phyloP scores from a whole-genome alignment of 208 protist genomes.

The Acanthamoeba castellanii region DNA sequence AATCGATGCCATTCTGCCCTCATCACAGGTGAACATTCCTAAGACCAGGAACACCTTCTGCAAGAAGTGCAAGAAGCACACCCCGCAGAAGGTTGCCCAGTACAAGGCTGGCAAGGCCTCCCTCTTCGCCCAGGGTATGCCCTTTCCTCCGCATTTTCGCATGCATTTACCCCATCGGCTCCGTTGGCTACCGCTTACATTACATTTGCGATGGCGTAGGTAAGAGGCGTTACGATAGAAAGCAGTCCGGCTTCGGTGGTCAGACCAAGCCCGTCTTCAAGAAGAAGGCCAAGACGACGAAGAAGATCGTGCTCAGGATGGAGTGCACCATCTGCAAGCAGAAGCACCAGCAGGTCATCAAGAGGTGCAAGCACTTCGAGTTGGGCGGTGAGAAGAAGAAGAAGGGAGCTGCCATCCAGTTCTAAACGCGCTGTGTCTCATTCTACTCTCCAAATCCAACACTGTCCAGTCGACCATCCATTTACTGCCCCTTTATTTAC shows the following conservation, averaged over 20 bases:
- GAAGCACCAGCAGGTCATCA: constrained; percentile 95
- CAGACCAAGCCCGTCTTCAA: constrained; percentile 99
- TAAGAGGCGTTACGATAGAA: constrained; percentile 99
- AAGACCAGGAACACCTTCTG: constrained; percentile 92
- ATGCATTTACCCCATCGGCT: background rate
- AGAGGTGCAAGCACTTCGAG: constrained; percentile 99
- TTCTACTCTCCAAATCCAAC: background rate
- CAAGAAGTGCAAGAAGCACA: constrained; percentile 94
- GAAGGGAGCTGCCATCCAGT: constrained; percentile 77
- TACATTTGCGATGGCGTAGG: constrained; percentile 71
- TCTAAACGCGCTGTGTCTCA: constrained; percentile 62
- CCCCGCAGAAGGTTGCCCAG: constrained; percentile 98
- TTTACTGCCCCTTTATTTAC: background rate
- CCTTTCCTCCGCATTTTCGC: background rate
- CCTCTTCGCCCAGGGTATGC: constrained; percentile 96
- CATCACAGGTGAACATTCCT: constrained; percentile 89
- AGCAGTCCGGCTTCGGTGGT: constrained; percentile 99
- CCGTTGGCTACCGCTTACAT: background rate
- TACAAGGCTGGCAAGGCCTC: constrained; percentile 99
- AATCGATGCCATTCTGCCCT: background rate
- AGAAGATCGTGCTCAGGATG: constrained; percentile 99
- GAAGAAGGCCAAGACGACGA: constrained; percentile 99
- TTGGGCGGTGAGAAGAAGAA: constrained; percentile 96
- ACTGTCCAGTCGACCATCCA: background rate
- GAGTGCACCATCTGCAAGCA: constrained; percentile 98